Percentiles rank a stretch among this genome's conserved stretches.
These are phyloP conservation scores for Triangularia verruculosa DNA, from an alignment of 2,329 filamentous ascomycete species.

Conservation along the genomic window DNA sequence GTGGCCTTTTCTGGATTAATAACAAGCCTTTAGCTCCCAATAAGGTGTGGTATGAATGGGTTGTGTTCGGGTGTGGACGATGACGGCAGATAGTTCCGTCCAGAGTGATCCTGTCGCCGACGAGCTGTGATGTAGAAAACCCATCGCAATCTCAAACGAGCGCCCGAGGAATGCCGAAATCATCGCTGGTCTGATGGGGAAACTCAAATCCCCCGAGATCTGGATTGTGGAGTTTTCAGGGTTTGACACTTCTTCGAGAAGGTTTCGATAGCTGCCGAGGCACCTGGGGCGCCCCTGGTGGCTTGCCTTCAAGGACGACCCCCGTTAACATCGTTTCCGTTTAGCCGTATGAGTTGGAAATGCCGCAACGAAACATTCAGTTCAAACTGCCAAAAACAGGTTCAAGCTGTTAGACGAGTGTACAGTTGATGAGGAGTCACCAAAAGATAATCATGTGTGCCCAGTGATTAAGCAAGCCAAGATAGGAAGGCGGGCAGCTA, in stretches of 20 bases:
- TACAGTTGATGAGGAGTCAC: not conserved
- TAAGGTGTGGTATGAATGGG: not conserved
- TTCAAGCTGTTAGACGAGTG: not conserved
- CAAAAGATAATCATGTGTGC: conserved; percentile 5
- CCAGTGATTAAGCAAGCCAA: conserved; percentile 11
- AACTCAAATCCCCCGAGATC: not conserved
- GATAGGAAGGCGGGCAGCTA: conserved; percentile 17
- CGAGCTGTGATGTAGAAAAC: not conserved
- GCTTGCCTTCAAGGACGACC: not conserved
- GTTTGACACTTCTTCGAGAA: not conserved
- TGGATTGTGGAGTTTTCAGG: not conserved
- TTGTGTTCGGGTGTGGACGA: not conserved
- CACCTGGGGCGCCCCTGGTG: not conserved
- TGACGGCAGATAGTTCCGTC: not conserved
- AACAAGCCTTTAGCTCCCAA: not conserved
- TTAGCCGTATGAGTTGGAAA: not conserved
- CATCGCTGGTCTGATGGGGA: not conserved
- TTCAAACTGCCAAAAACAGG: not conserved
- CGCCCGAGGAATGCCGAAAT: not conserved
- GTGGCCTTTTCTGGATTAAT: not conserved
- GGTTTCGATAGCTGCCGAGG: not conserved
- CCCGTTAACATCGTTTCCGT: not conserved
- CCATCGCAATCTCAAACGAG: not conserved
- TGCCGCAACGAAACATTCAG: not conserved
- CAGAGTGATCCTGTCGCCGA: not conserved